Percentiles rank a stretch among this genome's conserved stretches.
phyloP scores from a whole-genome alignment of 2,329 filamentous ascomycete genomes.

The Diaporthe sp. region DNA sequence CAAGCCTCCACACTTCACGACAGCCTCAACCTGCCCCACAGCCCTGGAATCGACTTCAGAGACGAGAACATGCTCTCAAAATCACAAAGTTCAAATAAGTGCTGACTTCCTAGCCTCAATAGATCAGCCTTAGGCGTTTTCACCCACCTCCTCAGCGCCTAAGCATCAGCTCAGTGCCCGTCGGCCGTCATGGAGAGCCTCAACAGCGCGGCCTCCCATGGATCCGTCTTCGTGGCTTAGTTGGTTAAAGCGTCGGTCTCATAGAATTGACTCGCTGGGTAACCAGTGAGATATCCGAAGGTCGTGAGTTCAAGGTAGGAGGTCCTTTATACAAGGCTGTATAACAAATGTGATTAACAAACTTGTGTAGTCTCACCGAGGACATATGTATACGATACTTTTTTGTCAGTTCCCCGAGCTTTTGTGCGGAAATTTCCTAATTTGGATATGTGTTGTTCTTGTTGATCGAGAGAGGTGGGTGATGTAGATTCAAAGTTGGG shows the following conservation, averaged over 20 bases:
- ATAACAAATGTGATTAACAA: background rate
- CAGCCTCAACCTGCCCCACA: background rate
- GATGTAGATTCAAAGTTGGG: background rate
- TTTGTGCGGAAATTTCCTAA: background rate
- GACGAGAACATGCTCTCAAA: background rate
- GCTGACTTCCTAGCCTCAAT: background rate
- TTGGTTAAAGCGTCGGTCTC: conserved; percentile 53
- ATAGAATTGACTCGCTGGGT: conserved; percentile 37
- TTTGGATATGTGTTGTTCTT: background rate
- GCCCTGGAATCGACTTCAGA: background rate
- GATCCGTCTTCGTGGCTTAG: conserved; percentile 47
- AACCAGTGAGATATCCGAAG: conserved; percentile 45
- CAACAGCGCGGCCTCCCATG: background rate
- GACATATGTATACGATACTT: conserved; percentile 39
- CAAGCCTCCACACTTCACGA: conserved; percentile 3
- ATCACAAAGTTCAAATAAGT: background rate
- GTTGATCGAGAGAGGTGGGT: background rate
- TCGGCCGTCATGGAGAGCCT: background rate
- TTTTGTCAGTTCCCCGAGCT: background rate
- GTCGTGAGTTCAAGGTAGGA: conserved; percentile 52
- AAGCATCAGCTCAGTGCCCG: background rate
- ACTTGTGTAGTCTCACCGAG: conserved; percentile 48
- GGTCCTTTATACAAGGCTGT: background rate
- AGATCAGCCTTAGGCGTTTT: background rate
- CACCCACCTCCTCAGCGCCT: background rate